Conservation (phyloP, 1,139 yeast species). For the Saccharomyces pastorianus region DNA sequence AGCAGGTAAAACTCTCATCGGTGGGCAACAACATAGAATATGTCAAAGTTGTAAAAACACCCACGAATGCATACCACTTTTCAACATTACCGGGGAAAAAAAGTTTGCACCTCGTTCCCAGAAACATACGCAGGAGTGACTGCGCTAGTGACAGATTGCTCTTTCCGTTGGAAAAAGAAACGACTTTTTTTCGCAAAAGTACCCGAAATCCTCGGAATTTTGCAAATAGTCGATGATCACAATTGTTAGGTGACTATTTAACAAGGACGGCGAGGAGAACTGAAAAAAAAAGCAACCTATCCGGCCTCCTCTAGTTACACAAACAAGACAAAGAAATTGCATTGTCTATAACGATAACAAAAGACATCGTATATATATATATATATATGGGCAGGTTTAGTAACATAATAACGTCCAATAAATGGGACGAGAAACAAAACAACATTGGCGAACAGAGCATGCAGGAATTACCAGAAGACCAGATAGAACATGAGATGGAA, state of each 20-base stretch:
- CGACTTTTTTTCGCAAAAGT: neutral
- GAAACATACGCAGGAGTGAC: conserved; percentile 1
- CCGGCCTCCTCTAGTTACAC: neutral
- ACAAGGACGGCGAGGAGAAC: neutral
- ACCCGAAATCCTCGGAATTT: neutral
- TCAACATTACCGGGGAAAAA: neutral
- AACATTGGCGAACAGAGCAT: neutral
- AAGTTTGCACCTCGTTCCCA: neutral
- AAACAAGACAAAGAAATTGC: neutral
- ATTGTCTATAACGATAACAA: neutral
- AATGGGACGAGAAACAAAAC: neutral
- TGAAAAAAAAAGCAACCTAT: neutral
- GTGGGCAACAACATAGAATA: neutral
- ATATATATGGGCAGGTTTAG: neutral
- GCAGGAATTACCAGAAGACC: neutral
- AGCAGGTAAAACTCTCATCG: neutral
- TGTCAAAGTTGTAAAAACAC: neutral
- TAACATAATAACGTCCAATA: neutral
- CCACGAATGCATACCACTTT: neutral
- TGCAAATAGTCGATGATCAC: neutral
- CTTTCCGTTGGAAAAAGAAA: neutral
- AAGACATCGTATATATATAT: neutral
- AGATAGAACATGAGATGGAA: conserved; percentile 1
- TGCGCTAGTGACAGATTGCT: neutral
- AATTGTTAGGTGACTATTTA: neutral